phyloP scores from a whole-genome alignment of 768 basidiomycete species.

The Lentinula detonsa region DNA sequence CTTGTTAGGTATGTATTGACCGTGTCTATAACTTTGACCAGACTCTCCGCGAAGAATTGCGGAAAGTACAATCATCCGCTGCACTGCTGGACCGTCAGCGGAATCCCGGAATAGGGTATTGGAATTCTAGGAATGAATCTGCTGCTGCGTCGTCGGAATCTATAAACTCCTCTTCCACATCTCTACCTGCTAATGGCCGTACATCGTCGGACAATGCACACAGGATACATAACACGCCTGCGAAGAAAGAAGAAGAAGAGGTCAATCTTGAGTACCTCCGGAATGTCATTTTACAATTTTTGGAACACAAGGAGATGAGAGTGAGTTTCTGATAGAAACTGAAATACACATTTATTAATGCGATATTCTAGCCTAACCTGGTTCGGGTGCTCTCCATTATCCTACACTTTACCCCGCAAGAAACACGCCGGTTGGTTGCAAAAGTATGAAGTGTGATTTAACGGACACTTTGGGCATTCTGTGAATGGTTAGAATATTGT shows the following conservation, averaged over 20 bases:
- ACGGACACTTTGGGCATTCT: not conserved
- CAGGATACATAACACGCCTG: constrained; percentile 11
- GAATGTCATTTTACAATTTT: constrained; percentile 94
- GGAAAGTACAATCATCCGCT: constrained; percentile 92
- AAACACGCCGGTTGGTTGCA: constrained; percentile 81
- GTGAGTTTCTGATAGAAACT: constrained; percentile 39
- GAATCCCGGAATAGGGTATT: constrained; percentile 93
- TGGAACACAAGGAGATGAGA: constrained; percentile 98
- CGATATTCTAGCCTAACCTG: constrained; percentile 63
- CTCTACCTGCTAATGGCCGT: constrained; percentile 28
- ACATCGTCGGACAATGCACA: constrained; percentile 16
- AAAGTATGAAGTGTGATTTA: constrained; percentile 49
- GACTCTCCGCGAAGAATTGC: constrained; percentile 89
- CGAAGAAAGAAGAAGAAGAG: constrained; percentile 70
- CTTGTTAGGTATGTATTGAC: not conserved
- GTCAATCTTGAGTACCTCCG: constrained; percentile 93
- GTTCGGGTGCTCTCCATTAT: constrained; percentile 90
- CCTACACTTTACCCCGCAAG: constrained; percentile 91
- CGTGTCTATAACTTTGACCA: constrained; percentile 21
- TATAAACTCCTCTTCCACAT: constrained; percentile 27
- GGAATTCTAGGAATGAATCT: constrained; percentile 45
- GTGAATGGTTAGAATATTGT: not conserved
- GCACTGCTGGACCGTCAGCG: constrained; percentile 85
- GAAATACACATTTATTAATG: not conserved
- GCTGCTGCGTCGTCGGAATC: constrained; percentile 36